Percentiles rank a stretch among this genome's conserved stretches.
These are phyloP conservation scores for Hypocrella siamensis DNA, from an alignment of 2,329 filamentous ascomycete genomes.

Conservation along the genomic window DNA sequence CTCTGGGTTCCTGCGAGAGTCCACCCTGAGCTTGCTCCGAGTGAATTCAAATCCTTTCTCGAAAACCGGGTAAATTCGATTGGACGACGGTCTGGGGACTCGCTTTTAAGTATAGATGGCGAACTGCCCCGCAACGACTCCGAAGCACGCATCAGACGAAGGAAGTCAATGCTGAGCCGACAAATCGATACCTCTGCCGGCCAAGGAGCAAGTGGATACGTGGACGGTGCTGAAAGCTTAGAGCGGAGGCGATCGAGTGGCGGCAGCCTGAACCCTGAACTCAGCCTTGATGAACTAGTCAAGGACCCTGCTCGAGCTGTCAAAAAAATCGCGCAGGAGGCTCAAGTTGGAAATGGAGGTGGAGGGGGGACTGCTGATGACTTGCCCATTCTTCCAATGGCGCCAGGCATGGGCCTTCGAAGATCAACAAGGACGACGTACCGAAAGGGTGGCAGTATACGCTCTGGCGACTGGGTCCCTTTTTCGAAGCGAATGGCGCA, in stretches of 20 bases:
- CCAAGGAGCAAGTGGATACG: slow-evolving; percentile 45
- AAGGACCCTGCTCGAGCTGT: slow-evolving; percentile 62
- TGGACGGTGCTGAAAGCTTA: slow-evolving; percentile 70
- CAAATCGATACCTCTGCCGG: slow-evolving; percentile 66
- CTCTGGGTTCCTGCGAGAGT: slow-evolving; percentile 94
- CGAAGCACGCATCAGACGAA: slow-evolving; percentile 55
- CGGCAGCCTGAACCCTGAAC: slow-evolving; percentile 36
- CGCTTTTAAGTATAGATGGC: slow-evolving; percentile 39
- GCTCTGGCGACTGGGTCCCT: slow-evolving; percentile 58
- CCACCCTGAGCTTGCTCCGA: slow-evolving; percentile 86
- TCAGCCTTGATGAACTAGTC: slow-evolving; percentile 69
- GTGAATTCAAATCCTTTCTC: slow-evolving; percentile 91
- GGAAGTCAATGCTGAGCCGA: slow-evolving; percentile 89
- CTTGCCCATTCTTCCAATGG: slow-evolving; percentile 70
- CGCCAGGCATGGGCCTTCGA: slow-evolving; percentile 64
- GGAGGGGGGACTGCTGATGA: slow-evolving; percentile 43
- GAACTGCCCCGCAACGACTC: slow-evolving; percentile 35
- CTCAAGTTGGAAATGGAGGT: slow-evolving; percentile 26
- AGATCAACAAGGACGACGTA: slow-evolving; percentile 89
- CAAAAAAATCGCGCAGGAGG: slow-evolving; percentile 48
- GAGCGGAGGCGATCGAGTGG: slow-evolving; percentile 55
- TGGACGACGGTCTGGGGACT: slow-evolving; percentile 65
- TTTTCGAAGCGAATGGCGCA: slow-evolving; percentile 58
- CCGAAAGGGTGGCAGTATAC: slow-evolving; percentile 67
- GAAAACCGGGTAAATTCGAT: slow-evolving; percentile 88